Evolutionary conservation across 2,329 filamentous ascomycete species (phyloP), one percentile per base, ranked within the genome.

Genomic region (Aspergillus sp.): DNA sequence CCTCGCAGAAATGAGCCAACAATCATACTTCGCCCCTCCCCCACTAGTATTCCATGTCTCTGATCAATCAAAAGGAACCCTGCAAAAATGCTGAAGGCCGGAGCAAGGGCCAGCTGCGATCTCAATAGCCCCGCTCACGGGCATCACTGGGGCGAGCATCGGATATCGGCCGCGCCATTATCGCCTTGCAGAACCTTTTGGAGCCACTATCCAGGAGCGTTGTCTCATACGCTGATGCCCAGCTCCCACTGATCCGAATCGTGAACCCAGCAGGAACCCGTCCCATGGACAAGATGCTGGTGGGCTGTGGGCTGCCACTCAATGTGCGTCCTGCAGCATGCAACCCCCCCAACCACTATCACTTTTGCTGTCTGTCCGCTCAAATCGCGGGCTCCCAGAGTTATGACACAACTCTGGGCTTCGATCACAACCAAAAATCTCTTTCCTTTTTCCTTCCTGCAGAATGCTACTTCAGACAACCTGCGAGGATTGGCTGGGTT

Each of bases 291-390:
- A 19, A 22, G 37, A 37, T 47, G 17, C 37, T 41, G 34, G 27
- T 9, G 1, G 9, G 11, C n/a, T 39, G 30, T 47, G 48, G 42
- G 49, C 37, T 19, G 42, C 34, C 27, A 56, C 50, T 44, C 46
- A 44, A 20, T 41, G 52, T 61, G 59, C 56, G 56, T 41, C 52
- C 56, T 61, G 59, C 56, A 59, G 56, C 41, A 33, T 61, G 59
- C 56, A 59, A 54, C 46, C 45, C 20, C 27, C 22, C 17, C 27
- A 19, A 52, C 34, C 44, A 56, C 48, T 51, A 61, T 61, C 56
- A 61, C 59, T 57, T 11, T 30, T 30, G 27, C 27, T 37, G 34
- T 24, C 50, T 54, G 20, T 46, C 42, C 27, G 22, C 34, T 46
- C 13, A 37, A 7, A 13, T 15, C 34, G 34, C 2, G 12, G 1